Evolutionary conservation across 768 basidiomycete genomes (phyloP), one percentile per base, ranked within the genome.

Genomic region (Piloderma croceum): DNA sequence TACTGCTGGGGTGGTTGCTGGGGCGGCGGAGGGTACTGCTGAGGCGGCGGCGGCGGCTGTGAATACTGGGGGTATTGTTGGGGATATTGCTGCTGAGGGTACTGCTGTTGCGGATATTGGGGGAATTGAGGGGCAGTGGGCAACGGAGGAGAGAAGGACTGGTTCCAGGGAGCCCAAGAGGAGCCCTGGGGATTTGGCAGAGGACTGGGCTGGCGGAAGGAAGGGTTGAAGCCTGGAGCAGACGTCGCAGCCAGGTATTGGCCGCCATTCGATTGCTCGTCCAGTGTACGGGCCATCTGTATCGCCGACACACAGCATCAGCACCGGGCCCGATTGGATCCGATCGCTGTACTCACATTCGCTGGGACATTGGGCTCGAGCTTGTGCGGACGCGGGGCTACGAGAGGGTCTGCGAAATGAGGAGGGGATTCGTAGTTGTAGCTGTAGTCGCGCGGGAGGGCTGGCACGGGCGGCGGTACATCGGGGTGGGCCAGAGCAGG

Each of bases 311-410:
- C 38, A 41, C 36, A 48, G 48, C 39, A 49, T 41, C 34, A 47
- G 44, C 43, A 53, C 41, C 41, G 45, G 40, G 34, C 37, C 35
- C 36, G 41, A 43, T 38, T 34, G 45, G 45, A 46, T 45, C 13
- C 19, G 36, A 41, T 7, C 25, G 21, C n/a, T 22, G 40, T n/a
- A 68, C 74, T 56, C 54, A 81, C 83, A 52, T 82, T 80, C 23
- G 73, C 69, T 15, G 81, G 78, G 1, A 84, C 56, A 45, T 66
- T 68, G 7, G 77, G 77, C 49, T 81, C 76, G 10, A 81, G 41
- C 27, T 76, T 71, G 49, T 81, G 77, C 0, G 84, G 81, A 9
- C 78, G 68, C 4, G 84, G 84, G 0, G 84, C 84, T 3, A 71
- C 71, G 15, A 85, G 59, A 3, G 81, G 69, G 44, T 76, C 52